Base-by-base conservation (phyloP, 2,329 filamentous ascomycete species). In the Fusarium drepaniforme region DNA sequence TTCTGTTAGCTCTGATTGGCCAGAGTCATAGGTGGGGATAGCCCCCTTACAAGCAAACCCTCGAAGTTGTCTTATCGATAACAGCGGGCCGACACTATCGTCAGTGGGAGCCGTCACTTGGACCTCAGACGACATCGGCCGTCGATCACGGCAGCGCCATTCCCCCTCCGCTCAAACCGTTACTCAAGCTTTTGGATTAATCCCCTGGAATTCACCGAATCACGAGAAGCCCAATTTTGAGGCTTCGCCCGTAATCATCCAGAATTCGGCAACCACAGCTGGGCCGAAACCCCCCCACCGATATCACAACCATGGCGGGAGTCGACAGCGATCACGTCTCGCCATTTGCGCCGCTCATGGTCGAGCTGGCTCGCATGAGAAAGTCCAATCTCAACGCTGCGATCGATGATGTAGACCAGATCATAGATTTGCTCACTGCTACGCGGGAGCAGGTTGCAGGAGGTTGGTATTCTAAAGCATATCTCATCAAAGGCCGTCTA, bases 341-440 rank as follows among this genome's bases (percentile, higher is more conserved):
- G 80, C 85, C 87, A 28, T 88, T 90, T 79, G 83, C 85, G 66
- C 83, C 85, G 35, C 83, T 98, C 75, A 89, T 93, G 82, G 91
- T 91, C 78, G 94, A 97, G 81, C 90, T 97, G 76, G 89, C 91
- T 75, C 90, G 91, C 78, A 90, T 97, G 70, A 90, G 90, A 78
- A 91, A 89, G 80, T 91, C 90, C 73, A 90, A 92, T 37, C 89
- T 96, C 53, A 89, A 89, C 5, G 90, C 93, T 66, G 92, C 92
- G 44, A 91, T 97, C 68, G 86, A 91, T 38, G 92, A 97, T 88
- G 93, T 97, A 21, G 95, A 98, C 81, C 90, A 90, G 70, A 93
- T 96, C 44, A 95, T 99, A 76, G 90, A 95, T 72, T 84, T 94
- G 67, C 90, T 99, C 33, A 89, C 91, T 73, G 88, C 88, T 58